A percentile compares a stretch with the other conserved stretches of the same genome.
Evolutionary conservation across 148 eudicot genomes (phyloP).

Genomic region (Spergularia marina): DNA sequence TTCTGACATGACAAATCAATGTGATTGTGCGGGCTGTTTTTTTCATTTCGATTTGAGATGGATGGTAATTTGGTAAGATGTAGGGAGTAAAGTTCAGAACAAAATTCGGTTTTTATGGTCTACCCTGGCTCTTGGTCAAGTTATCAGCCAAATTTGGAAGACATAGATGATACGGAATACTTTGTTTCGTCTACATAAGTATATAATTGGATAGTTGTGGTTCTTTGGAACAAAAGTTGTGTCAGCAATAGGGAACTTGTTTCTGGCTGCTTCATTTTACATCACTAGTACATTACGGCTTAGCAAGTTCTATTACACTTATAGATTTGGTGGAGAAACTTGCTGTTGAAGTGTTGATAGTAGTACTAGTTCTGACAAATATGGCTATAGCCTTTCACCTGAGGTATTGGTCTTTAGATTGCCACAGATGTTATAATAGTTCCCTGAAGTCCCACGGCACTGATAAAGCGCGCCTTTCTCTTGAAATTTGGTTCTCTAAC

Average conservation of each 20-base stretch:
- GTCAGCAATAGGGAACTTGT: no score
- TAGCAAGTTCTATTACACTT: background rate
- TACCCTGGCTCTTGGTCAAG: background rate
- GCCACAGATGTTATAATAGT: no score
- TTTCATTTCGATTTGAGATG: background rate
- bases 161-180: background rate
- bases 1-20: slow-evolving; percentile 1
- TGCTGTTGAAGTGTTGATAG: background rate
- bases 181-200: no score
- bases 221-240: no score
- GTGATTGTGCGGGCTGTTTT: slow-evolving; percentile 22
- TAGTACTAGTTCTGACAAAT: background rate
- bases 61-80: background rate
- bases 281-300: background rate
- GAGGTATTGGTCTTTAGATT: no score
- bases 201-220: no score
- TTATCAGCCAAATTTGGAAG: background rate
- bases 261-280: no score
- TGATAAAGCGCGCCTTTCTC: background rate
- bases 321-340: background rate
- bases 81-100: background rate
- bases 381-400: no score
- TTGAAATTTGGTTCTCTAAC: no score
- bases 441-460: no score
- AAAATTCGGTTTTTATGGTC: background rate